Base-by-base conservation (phyloP, 2,329 filamentous ascomycete species). In the Penicillium vulpinum region DNA sequence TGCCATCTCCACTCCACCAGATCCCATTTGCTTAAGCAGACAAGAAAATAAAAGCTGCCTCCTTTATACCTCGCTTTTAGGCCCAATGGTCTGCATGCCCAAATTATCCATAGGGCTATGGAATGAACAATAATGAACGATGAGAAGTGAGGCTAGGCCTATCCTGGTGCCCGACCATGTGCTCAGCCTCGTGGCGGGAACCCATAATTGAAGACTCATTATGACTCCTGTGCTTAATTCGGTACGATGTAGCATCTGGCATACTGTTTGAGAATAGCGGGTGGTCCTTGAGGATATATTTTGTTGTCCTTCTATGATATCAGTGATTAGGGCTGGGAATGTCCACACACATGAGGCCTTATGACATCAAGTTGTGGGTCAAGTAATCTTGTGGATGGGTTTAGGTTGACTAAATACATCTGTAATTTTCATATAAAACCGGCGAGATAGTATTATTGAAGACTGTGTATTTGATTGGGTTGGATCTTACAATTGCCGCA, bases 311-410 rank as follows among this genome's bases (percentile, higher is more conserved):
- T 16, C 15, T 8, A 33, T 47, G 54, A 43, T 38, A 47, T 15
- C 49, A 16, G n/a, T 16, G 36, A 53, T 48, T 57, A 48, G 54
- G 54, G 54, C 50, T 57, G 36, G 8, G 13, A 22, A 48, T 47
- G 35, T 24, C 39, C 21, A 41, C 28, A 31, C 26, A 41, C 21
- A 5, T 10, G 43, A 41, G n/a, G 16, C 28, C n/a, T n/a, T 41
- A 52, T 56, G 54, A 56, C 54, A 56, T 56, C 54, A 56, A 41
- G 13, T 29, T 50, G 52, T 56, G 54, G 54, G 54, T 52, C 54
- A 10, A 46, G 13, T 26, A 33, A 31, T 50, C 22, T 43, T 41
- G 35, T n/a, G 1, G 13, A 29, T 13, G 15, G 28, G 18, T 26
- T 48, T 4, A 22, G 24, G 26, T 6, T 26, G 26, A n/a, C 18